Evolutionary conservation across 345 rosid species (phyloP).

Genomic region (Eucalyptus leucophloia): DNA sequence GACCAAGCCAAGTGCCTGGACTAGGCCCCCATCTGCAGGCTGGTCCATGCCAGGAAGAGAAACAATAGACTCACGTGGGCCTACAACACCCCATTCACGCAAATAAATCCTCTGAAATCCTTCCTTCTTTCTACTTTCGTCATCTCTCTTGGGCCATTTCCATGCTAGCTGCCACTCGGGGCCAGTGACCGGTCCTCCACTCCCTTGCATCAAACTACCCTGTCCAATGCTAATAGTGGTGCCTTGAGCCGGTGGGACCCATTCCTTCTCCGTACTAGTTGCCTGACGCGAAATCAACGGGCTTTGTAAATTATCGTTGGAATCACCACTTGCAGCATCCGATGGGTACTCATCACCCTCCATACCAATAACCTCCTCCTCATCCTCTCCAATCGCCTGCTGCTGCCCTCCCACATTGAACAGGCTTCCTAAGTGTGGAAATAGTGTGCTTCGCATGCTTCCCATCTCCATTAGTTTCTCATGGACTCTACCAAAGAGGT

Average conservation of each 20-base stretch:
- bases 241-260: slow-evolving; percentile 35
- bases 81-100: slow-evolving; percentile 60
- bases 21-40: slow-evolving; percentile 36
- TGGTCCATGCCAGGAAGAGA: slow-evolving; percentile 50
- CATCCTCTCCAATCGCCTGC: slow-evolving; percentile 68
- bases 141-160: slow-evolving; percentile 82
- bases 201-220: slow-evolving; percentile 48
- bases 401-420: slow-evolving; percentile 87
- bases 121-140: slow-evolving; percentile 62
- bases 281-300: slow-evolving; percentile 91
- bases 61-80: slow-evolving; percentile 61
- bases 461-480: slow-evolving; percentile 74
- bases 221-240: slow-evolving; percentile 43
- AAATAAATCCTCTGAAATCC: slow-evolving; percentile 78
- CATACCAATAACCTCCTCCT: slow-evolving; percentile 60
- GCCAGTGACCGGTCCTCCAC: slow-evolving; percentile 64
- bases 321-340: slow-evolving; percentile 50
- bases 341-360: slow-evolving; percentile 66
- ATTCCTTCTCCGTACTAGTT: slow-evolving; percentile 64
- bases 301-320: slow-evolving; percentile 71
- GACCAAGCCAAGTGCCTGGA: slow-evolving; percentile 90
- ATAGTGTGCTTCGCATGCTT: slow-evolving; percentile 86
- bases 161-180: slow-evolving; percentile 99
- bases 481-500: slow-evolving; percentile 80
- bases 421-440: slow-evolving; percentile 96